These are phyloP conservation scores for Daldinia sp. DNA, from an alignment of 2,329 filamentous ascomycete species.

Conservation along the genomic window DNA sequence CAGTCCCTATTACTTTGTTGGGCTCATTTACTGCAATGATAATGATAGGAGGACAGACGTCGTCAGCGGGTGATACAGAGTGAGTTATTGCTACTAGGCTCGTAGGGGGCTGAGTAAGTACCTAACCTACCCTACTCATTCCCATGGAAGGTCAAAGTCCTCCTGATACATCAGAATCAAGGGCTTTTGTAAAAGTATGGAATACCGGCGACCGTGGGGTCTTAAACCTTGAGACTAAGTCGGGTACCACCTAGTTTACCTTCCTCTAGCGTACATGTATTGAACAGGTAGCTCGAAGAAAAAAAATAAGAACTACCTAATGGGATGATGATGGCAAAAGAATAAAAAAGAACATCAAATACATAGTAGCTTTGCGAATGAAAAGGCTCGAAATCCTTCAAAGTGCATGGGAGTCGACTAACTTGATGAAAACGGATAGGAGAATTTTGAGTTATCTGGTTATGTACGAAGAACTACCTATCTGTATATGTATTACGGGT, in stretches of 20 bases:
- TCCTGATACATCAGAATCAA: constrained; percentile 8
- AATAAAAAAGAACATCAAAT: neutral
- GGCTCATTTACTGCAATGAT: constrained; percentile 40
- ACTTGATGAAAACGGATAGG: neutral
- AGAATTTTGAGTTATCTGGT: neutral
- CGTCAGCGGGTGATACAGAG: constrained; percentile 30
- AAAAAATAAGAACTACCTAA: neutral
- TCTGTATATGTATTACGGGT: neutral
- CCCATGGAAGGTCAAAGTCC: neutral
- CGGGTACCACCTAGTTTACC: neutral
- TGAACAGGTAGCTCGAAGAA: neutral
- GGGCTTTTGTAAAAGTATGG: neutral
- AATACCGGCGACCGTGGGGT: neutral
- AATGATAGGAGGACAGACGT: constrained; percentile 36
- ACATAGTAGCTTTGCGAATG: neutral
- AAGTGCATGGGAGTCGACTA: neutral
- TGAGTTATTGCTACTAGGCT: constrained; percentile 14
- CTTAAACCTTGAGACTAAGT: neutral
- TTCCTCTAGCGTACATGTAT: neutral
- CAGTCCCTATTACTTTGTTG: constrained; percentile 38
- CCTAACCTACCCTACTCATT: constrained; percentile 9
- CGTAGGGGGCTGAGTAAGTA: constrained; percentile 11
- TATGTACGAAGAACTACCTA: neutral
- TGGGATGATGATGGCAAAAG: neutral
- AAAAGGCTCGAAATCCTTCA: neutral